Percentiles rank a stretch among this genome's conserved stretches.
Conservation (phyloP, 805 yeast species). For the Myxozyma geophila region DNA sequence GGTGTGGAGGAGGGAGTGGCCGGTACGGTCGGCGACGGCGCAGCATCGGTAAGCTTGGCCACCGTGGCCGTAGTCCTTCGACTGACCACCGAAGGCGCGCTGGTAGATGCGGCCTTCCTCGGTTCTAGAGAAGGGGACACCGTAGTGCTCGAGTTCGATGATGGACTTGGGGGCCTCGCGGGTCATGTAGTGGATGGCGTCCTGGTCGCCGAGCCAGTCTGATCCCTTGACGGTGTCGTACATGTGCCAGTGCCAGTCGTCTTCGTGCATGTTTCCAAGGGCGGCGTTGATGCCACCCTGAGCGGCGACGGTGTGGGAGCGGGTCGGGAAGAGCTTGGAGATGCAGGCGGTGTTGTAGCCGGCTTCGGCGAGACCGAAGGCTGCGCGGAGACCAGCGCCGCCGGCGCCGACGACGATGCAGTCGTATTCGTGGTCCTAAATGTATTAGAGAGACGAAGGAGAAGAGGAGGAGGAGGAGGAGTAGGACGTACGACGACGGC, state of each 20-base stretch:
- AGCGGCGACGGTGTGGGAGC: conserved; percentile 99
- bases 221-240: conserved; percentile 99
- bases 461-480: background rate
- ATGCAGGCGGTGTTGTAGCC: conserved; percentile 98
- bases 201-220: conserved; percentile 99
- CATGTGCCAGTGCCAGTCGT: conserved; percentile 99
- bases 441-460: background rate
- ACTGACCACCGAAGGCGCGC: conserved; percentile 98
- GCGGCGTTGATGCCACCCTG: conserved; percentile 99
- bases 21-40: conserved; percentile 99
- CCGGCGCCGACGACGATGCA: conserved; percentile 99
- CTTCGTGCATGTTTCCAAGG: conserved; percentile 96
- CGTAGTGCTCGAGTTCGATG: conserved; percentile 95
- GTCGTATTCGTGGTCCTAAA: conserved; percentile 89
- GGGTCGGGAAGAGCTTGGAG: conserved; percentile 94
- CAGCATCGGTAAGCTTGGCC: conserved; percentile 99
- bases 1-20: conserved; percentile 95
- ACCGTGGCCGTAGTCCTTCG: conserved; percentile 93
- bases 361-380: conserved; percentile 95
- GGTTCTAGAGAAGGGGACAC: conserved; percentile 97
- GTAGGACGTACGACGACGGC: conserved; percentile 60
- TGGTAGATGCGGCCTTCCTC: conserved; percentile 96
- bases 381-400: conserved; percentile 99
- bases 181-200: conserved; percentile 98
- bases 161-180: conserved; percentile 96